Evolutionary conservation across 192 early-diverging fungal species (phyloP), one percentile per base, ranked within the genome.

Genomic region (Helicostylum pulchrum): DNA sequence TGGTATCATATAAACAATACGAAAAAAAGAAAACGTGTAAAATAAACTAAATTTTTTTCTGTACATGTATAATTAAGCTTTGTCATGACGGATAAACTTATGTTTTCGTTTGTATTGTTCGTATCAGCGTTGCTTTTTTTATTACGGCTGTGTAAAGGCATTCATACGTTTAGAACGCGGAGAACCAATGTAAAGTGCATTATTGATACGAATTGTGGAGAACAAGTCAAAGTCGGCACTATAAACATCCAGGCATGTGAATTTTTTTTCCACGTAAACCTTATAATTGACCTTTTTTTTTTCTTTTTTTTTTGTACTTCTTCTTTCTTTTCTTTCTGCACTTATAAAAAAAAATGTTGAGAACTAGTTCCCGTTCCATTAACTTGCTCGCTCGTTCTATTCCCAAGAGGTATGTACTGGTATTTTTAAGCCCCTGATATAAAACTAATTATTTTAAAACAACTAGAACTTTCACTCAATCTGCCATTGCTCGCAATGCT

Each of bases 381-480:
- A 31, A 45, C 21, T 51, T 68, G 9, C 43, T 51, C 56, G 30
- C 67, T 26, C 67, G 67, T 15, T 52, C 67, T 62, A 20, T 68
- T 39, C 50, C 67, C 49, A 68, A 68, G 60, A 61, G 67, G 67
- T 68, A 62, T 26, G 8, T 52, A 39, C 1, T 60, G 15, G 4
- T 19, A 26, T 36, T 56, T n/a, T 62, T 3, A 3, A 30, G 34
- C 12, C 20, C 10, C 32, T 31, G 51, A 9, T 53, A 3, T 53
- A 36, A n/a, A 36, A 15, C 55, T 42, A 57, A 39, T 9, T 11
- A 15, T 11, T 19, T 39, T 10, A 9, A 57, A 20, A n/a, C n/a
- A 57, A 57, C 36, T n/a, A 81, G 82, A 74, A 69, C 76, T 51
- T 84, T 84, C 57, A 66, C 80, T 19, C 74, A 78, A 53, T 73